Conservation (phyloP, 345 rosid species). For the Xanthoceras sorbifolium region DNA sequence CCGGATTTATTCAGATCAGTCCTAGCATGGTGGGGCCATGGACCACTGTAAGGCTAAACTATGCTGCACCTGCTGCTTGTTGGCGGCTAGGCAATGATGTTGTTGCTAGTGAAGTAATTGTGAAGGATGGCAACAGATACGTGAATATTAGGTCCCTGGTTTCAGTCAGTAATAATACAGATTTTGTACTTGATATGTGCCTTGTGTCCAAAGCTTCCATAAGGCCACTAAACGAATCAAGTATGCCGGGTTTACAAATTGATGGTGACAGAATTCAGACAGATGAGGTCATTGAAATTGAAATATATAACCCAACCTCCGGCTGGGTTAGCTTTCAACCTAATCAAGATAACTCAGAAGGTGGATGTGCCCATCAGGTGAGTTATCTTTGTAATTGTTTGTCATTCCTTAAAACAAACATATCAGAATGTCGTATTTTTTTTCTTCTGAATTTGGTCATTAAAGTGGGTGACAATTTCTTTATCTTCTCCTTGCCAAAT, state of each 20-base stretch:
- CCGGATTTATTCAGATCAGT: slow-evolving; percentile 92
- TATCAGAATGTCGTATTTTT: neutral
- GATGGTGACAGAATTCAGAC: slow-evolving; percentile 33
- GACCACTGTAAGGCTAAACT: slow-evolving; percentile 91
- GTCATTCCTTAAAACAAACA: neutral
- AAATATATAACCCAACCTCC: slow-evolving; percentile 39
- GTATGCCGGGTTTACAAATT: slow-evolving; percentile 28
- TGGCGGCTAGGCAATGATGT: slow-evolving; percentile 93
- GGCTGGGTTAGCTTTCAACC: slow-evolving; percentile 53
- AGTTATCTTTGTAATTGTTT: neutral
- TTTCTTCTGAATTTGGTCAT: neutral
- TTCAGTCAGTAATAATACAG: slow-evolving; percentile 70
- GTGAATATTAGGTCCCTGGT: slow-evolving; percentile 89
- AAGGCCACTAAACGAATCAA: slow-evolving; percentile 30
- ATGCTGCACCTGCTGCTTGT: slow-evolving; percentile 98
- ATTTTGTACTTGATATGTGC: slow-evolving; percentile 61
- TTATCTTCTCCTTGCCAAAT: neutral
- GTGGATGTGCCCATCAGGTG: slow-evolving; percentile 36
- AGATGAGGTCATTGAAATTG: slow-evolving; percentile 55
- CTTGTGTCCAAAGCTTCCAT: slow-evolving; percentile 55
- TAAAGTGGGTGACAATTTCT: neutral
- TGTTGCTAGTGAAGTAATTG: slow-evolving; percentile 90
- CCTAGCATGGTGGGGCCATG: slow-evolving; percentile 92
- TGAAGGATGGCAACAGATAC: slow-evolving; percentile 78
- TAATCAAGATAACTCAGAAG: slow-evolving; percentile 22